These are phyloP conservation scores for Collybia mongolica DNA, from an alignment of 768 basidiomycete species.

Conservation along the genomic window DNA sequence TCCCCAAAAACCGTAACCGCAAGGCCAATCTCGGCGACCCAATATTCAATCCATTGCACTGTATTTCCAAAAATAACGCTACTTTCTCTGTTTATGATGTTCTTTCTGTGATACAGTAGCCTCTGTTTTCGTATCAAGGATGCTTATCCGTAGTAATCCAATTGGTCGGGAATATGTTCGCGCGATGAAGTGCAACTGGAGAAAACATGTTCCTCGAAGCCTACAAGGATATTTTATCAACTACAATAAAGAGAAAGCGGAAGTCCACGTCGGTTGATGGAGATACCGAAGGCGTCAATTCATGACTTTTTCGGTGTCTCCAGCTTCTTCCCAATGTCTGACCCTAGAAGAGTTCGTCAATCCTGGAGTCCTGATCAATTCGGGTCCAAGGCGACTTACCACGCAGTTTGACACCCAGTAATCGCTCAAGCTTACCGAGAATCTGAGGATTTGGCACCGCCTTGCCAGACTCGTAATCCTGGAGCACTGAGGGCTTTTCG, in stretches of 20 bases:
- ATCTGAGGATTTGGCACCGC: slow-evolving; percentile 87
- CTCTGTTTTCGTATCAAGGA: too few species aligned
- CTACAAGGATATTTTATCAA: slow-evolving; percentile 18
- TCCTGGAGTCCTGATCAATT: not conserved
- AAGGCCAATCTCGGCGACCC: too few species aligned
- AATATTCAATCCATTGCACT: too few species aligned
- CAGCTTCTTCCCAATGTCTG: slow-evolving; percentile 86
- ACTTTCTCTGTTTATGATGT: too few species aligned
- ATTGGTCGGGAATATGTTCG: too few species aligned
- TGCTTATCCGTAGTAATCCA: too few species aligned
- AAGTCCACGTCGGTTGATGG: slow-evolving; percentile 24
- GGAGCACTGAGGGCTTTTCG: slow-evolving; percentile 84
- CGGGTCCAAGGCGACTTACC: slow-evolving; percentile 45
- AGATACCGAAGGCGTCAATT: slow-evolving; percentile 34
- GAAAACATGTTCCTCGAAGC: slow-evolving; percentile 6
- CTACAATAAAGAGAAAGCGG: slow-evolving; percentile 15
- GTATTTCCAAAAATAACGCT: too few species aligned
- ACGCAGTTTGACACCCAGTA: slow-evolving; percentile 84
- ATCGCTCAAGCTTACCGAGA: slow-evolving; percentile 85
- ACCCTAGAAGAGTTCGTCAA: slow-evolving; percentile 38
- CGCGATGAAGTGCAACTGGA: not conserved
- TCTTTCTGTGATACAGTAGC: too few species aligned
- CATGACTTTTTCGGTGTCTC: slow-evolving; percentile 74
- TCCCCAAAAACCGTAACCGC: not conserved
- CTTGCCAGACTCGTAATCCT: slow-evolving; percentile 87